Evolutionary conservation across 2,329 filamentous ascomycete genomes (phyloP).

Genomic region (Fusarium mundagurra): DNA sequence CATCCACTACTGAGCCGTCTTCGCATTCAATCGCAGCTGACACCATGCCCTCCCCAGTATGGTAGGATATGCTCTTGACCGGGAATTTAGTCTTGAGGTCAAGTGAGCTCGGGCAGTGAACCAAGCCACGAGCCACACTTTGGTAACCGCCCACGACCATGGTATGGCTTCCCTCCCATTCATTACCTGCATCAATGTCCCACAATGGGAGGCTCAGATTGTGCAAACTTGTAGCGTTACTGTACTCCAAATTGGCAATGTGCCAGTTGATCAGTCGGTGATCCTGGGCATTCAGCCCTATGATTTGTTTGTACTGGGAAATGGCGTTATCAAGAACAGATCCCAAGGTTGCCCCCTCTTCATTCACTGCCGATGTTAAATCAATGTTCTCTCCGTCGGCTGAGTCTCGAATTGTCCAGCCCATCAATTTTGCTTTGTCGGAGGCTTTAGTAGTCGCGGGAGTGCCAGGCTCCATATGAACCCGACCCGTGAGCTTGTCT

Average conservation of each 20-base stretch:
- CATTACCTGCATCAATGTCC: constrained; percentile 98
- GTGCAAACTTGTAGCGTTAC: constrained; percentile 89
- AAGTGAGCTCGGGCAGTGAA: constrained; percentile 78
- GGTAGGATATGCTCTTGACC: constrained; percentile 77
- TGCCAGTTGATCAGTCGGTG: constrained; percentile 97
- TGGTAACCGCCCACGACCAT: constrained; percentile 96
- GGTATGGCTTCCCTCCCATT: constrained; percentile 94
- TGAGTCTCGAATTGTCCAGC: constrained; percentile 78
- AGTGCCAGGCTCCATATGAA: constrained; percentile 76
- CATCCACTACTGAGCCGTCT: constrained; percentile 78
- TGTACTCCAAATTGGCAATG: constrained; percentile 97
- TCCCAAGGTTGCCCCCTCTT: constrained; percentile 79
- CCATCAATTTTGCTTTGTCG: constrained; percentile 80
- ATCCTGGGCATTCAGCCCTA: constrained; percentile 86
- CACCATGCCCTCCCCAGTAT: constrained; percentile 56
- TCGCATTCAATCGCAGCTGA: constrained; percentile 76
- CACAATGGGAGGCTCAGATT: constrained; percentile 89
- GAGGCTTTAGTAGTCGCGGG: constrained; percentile 77
- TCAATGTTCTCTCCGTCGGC: constrained; percentile 74
- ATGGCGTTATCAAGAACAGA: constrained; percentile 94
- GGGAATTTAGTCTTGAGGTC: constrained; percentile 78
- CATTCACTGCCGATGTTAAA: constrained; percentile 71
- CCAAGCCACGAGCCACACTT: constrained; percentile 87
- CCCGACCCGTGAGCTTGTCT: constrained; percentile 75
- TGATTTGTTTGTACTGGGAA: constrained; percentile 82